A percentile compares a stretch with the other conserved stretches of the same genome.
Evolutionary conservation across 2,329 filamentous ascomycete species (phyloP).

Genomic region (Clarireedia homoeocarpa): DNA sequence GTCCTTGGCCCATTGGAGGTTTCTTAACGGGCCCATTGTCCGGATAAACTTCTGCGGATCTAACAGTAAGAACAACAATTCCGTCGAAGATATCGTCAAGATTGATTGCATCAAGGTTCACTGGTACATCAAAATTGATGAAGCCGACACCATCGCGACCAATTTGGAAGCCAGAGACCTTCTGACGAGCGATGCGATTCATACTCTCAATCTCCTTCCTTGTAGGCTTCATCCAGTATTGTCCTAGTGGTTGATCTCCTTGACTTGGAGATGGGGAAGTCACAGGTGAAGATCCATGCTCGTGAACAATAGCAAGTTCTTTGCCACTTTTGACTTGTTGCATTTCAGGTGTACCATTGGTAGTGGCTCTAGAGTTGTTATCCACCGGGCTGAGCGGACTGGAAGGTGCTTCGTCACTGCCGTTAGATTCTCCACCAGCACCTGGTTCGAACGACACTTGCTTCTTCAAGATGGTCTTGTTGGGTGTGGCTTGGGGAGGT

Average conservation of each 20-base stretch:
- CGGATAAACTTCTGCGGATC: conserved; percentile 80
- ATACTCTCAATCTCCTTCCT: conserved; percentile 69
- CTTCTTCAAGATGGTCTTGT: conserved; percentile 56
- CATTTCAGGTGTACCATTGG: conserved; percentile 52
- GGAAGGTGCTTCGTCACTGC: neutral
- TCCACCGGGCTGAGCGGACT: neutral
- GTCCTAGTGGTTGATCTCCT: conserved; percentile 43
- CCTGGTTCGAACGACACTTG: conserved; percentile 81
- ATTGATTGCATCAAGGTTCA: conserved; percentile 74
- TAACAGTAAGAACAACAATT: conserved; percentile 68
- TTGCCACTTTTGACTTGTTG: conserved; percentile 59
- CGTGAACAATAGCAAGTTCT: conserved; percentile 71
- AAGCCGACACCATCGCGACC: conserved; percentile 76
- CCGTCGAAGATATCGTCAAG: conserved; percentile 71
- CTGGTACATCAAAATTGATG: conserved; percentile 72
- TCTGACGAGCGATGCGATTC: conserved; percentile 70
- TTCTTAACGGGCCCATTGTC: conserved; percentile 57
- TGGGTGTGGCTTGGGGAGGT: conserved; percentile 35
- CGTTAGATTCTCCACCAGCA: conserved; percentile 19
- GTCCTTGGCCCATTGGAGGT: conserved; percentile 73
- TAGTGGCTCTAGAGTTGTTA: neutral
- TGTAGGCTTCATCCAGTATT: conserved; percentile 81
- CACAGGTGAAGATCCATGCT: conserved; percentile 45
- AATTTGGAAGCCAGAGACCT: conserved; percentile 67
- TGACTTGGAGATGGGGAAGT: conserved; percentile 3